Evolutionary conservation across 2,329 filamentous ascomycete species (phyloP).

Genomic region (Phaeoacremonium minimum): DNA sequence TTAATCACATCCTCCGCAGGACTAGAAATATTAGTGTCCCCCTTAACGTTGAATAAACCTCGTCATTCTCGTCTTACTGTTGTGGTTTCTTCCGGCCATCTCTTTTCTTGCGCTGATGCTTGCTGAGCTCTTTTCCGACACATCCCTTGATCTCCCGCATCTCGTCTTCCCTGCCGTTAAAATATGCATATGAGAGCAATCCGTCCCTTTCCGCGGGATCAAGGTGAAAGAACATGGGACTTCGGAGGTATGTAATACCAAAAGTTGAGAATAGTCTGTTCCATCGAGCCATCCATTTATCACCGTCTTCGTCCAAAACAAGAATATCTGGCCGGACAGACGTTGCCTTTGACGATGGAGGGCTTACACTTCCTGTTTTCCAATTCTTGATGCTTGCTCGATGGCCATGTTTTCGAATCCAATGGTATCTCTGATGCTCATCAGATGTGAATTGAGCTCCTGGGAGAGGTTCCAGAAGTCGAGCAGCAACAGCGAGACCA

Average conservation of each 20-base stretch:
- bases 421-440: slow-evolving; percentile 77
- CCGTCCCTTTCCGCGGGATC: slow-evolving; percentile 73
- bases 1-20: slow-evolving; percentile 54
- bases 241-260: slow-evolving; percentile 67
- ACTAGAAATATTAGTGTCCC: too few relatives aligned
- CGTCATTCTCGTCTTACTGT: too few relatives aligned
- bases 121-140: slow-evolving; percentile 76
- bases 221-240: slow-evolving; percentile 80
- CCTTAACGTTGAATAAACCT: too few relatives aligned
- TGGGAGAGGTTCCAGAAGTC: slow-evolving; percentile 67
- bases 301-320: slow-evolving; percentile 62
- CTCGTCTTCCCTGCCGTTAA: slow-evolving; percentile 55
- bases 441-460: slow-evolving; percentile 80
- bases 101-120: slow-evolving; percentile 68
- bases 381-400: slow-evolving; percentile 54
- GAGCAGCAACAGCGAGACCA: slow-evolving; percentile 68
- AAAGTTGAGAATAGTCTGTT: slow-evolving; percentile 63
- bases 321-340: too few relatives aligned
- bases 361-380: slow-evolving; percentile 28
- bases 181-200: slow-evolving; percentile 64
- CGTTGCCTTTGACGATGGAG: slow-evolving; percentile 13
- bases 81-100: too few relatives aligned
- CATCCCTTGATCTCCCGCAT: slow-evolving; percentile 68
- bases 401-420: slow-evolving; percentile 63
- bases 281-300: slow-evolving; percentile 68